Conservation (phyloP, 1,284 basidiomycete species). For the Sanghuangporus baumii region DNA sequence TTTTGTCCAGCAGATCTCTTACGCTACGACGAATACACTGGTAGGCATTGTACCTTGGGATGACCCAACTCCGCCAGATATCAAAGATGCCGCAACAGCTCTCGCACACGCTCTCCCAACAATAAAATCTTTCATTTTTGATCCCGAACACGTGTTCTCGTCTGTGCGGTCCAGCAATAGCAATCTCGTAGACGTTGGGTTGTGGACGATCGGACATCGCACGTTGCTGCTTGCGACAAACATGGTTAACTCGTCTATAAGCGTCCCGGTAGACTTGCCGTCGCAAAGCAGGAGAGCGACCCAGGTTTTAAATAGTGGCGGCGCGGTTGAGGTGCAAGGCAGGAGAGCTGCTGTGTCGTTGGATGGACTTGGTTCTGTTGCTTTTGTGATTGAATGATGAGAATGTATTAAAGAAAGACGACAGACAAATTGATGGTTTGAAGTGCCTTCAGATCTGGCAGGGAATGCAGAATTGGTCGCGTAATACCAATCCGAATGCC, state of each 20-base stretch:
- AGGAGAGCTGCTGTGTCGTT: background rate
- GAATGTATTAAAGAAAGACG: background rate
- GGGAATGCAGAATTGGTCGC: too few relatives aligned
- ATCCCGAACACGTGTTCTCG: slow-evolving; percentile 29
- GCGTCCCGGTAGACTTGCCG: slow-evolving; percentile 27
- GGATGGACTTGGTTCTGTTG: slow-evolving; percentile 6
- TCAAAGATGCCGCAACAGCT: slow-evolving; percentile 49
- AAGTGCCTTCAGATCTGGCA: too few relatives aligned
- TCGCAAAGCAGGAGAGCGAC: slow-evolving; percentile 19
- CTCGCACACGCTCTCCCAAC: slow-evolving; percentile 41
- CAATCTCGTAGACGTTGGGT: slow-evolving; percentile 37
- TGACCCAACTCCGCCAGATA: slow-evolving; percentile 56
- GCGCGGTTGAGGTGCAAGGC: slow-evolving; percentile 1
- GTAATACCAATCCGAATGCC: too few relatives aligned
- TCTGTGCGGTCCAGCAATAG: background rate
- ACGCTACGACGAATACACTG: background rate
- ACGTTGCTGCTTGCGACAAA: slow-evolving; percentile 41
- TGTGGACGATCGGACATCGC: slow-evolving; percentile 36
- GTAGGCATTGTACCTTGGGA: slow-evolving; percentile 62
- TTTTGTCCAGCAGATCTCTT: background rate
- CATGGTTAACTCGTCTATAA: slow-evolving; percentile 31
- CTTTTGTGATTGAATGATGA: background rate
- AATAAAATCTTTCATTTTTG: slow-evolving; percentile 38
- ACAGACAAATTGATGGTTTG: too few relatives aligned
- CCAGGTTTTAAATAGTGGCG: slow-evolving; percentile 34